Percentiles rank a stretch among this genome's conserved stretches.
These are phyloP conservation scores for Mimosa bimucronata DNA, from an alignment of 306 rosid species.

Conservation along the genomic window DNA sequence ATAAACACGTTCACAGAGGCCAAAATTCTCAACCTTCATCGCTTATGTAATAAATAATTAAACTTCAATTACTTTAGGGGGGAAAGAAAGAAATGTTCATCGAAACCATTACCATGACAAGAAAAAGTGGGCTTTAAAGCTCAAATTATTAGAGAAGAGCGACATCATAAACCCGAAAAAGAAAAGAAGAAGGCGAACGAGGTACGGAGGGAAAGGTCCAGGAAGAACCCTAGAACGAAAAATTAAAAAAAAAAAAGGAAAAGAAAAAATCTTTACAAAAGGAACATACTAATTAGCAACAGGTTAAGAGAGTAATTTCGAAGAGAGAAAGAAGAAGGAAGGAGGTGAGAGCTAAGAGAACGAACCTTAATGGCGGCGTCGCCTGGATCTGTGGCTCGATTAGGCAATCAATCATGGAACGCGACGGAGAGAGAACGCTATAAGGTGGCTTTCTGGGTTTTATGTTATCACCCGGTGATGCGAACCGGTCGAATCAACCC, in stretches of 20 bases:
- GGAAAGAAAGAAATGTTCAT: not conserved
- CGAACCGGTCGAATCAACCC: not conserved
- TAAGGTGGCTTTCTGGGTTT: not conserved
- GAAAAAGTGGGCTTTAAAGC: slow-evolving; percentile 1
- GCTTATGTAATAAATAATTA: not conserved
- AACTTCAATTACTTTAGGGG: not conserved
- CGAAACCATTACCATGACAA: slow-evolving; percentile 4
- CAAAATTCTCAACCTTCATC: slow-evolving; percentile 6
- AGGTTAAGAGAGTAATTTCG: not conserved
- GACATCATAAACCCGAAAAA: not conserved
- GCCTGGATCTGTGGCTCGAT: not conserved
- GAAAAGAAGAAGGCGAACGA: slow-evolving; percentile 11
- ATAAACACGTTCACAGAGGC: not conserved
- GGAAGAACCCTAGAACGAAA: slow-evolving; percentile 33
- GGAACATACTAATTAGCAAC: slow-evolving; percentile 18
- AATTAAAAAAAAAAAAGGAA: no score
- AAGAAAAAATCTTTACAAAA: no score
- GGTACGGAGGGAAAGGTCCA: not conserved
- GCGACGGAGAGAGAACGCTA: not conserved
- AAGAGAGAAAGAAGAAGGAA: not conserved
- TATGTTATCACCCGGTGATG: not conserved
- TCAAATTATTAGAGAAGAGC: not conserved
- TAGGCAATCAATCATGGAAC: not conserved
- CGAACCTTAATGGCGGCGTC: slow-evolving; percentile 22
- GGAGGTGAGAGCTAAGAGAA: not conserved